phyloP scores from a whole-genome alignment of 345 rosid species.

The Rhodomyrtus tomentosa region DNA sequence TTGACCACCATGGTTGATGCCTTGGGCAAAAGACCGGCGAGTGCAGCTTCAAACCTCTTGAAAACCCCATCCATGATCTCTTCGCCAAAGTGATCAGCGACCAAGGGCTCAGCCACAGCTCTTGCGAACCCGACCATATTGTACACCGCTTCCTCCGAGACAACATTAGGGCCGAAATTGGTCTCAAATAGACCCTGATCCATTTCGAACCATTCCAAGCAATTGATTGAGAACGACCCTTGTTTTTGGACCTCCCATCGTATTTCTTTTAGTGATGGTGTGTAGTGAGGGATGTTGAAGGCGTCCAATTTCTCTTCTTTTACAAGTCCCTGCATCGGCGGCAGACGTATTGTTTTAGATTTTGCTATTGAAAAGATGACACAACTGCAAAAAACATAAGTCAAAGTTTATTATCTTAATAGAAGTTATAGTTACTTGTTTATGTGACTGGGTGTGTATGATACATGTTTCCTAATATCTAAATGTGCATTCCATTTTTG shows the following conservation, averaged over 20 bases:
- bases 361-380: not conserved
- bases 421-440: not conserved
- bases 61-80: conserved; percentile 13
- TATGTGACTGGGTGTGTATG: not conserved
- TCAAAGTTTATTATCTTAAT: no score
- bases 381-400: not conserved
- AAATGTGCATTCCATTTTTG: not conserved
- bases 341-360: no score
- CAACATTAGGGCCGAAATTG: not conserved
- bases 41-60: not conserved
- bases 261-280: conserved; percentile 36
- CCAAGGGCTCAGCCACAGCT: conserved; percentile 47
- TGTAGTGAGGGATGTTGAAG: conserved; percentile 40
- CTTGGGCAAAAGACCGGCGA: not conserved
- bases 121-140: conserved; percentile 28
- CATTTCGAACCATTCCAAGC: conserved; percentile 19
- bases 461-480: no score
- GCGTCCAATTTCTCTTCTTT: conserved; percentile 25
- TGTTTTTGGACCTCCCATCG: conserved; percentile 16
- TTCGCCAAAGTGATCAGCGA: conserved; percentile 32
- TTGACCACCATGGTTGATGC: conserved; percentile 1
- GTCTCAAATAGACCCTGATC: conserved; percentile 12
- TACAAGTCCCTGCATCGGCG: conserved; percentile 16
- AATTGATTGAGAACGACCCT: conserved; percentile 28
- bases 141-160: conserved; percentile 9